Evolutionary conservation across 2,329 filamentous ascomycete species (phyloP).

Genomic region (Aureobasidium sp.): DNA sequence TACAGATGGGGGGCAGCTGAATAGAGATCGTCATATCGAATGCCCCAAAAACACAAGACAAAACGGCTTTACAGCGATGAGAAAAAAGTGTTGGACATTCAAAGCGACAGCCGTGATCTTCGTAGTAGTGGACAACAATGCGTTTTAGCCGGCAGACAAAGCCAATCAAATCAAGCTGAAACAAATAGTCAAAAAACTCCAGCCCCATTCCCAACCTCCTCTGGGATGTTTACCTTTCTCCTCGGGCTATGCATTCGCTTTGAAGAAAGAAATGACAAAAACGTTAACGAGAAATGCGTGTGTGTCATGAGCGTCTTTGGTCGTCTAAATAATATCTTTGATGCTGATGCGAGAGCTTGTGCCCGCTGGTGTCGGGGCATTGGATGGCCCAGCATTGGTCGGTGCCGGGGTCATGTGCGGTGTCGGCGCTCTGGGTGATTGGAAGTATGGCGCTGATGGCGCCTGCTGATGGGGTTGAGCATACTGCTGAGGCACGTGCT

Average conservation of each 20-base stretch:
- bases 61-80: not conserved
- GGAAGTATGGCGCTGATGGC: slow-evolving; percentile 14
- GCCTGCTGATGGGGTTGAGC: slow-evolving; percentile 19
- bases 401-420: slow-evolving; percentile 14
- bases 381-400: not conserved
- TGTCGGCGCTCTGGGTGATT: slow-evolving; percentile 15
- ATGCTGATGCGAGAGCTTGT: slow-evolving; percentile 28
- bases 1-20: not conserved
- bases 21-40: not conserved
- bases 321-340: slow-evolving; percentile 29
- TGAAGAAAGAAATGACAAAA: slow-evolving; percentile 6
- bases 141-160: not conserved
- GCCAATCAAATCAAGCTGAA: not conserved
- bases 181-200: not conserved
- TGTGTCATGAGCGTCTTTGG: slow-evolving; percentile 5
- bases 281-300: not conserved
- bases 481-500: slow-evolving; percentile 9
- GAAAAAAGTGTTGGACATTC: not conserved
- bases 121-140: slow-evolving; percentile 6
- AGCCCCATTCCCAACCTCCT: not conserved
- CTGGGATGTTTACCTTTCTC: not conserved
- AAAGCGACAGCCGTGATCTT: slow-evolving; percentile 8
- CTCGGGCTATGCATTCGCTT: slow-evolving; percentile 13
- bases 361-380: not conserved
- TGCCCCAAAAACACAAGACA: not conserved